Percentiles rank a stretch among this genome's conserved stretches.
Evolutionary conservation across 1,284 basidiomycete genomes (phyloP).

Genomic region (Bjerkandera adusta): DNA sequence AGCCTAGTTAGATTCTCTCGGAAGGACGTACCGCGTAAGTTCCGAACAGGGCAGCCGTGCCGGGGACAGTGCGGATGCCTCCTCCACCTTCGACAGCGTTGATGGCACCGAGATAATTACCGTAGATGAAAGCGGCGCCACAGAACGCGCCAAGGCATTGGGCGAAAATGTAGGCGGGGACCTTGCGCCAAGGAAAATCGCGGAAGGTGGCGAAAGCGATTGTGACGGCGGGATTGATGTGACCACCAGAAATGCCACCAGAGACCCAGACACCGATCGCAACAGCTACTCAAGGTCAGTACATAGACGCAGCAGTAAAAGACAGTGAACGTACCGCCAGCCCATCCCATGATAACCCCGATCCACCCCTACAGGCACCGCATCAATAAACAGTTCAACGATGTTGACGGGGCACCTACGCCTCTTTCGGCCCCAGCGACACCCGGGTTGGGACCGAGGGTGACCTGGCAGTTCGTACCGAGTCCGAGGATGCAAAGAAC

Average conservation of each 20-base stretch:
- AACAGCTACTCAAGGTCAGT: not conserved
- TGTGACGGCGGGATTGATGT: slow-evolving; percentile 81
- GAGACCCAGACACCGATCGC: slow-evolving; percentile 64
- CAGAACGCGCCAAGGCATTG: slow-evolving; percentile 71
- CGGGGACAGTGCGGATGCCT: slow-evolving; percentile 55
- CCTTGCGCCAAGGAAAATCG: slow-evolving; percentile 77
- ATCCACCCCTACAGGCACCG: slow-evolving; percentile 45
- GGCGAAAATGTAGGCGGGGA: slow-evolving; percentile 67
- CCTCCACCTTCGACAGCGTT: slow-evolving; percentile 64
- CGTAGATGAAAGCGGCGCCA: slow-evolving; percentile 74
- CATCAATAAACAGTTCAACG: slow-evolving; percentile 2
- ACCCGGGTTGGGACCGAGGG: slow-evolving; percentile 39
- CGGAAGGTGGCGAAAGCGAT: slow-evolving; percentile 66
- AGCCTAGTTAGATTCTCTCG: not conserved
- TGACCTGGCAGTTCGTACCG: slow-evolving; percentile 63
- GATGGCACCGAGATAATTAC: slow-evolving; percentile 76
- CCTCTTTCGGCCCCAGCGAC: slow-evolving; percentile 57
- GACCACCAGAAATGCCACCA: slow-evolving; percentile 69
- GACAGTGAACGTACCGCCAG: slow-evolving; percentile 41
- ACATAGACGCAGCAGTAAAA: too few relatives aligned
- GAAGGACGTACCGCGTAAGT: slow-evolving; percentile 60
- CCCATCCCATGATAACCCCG: slow-evolving; percentile 70
- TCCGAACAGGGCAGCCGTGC: slow-evolving; percentile 69
- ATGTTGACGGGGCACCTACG: slow-evolving; percentile 43
- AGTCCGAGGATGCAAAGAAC: slow-evolving; percentile 65